phyloP scores from a whole-genome alignment of 805 yeast genomes.

The Diddensiella santjacobensis region DNA sequence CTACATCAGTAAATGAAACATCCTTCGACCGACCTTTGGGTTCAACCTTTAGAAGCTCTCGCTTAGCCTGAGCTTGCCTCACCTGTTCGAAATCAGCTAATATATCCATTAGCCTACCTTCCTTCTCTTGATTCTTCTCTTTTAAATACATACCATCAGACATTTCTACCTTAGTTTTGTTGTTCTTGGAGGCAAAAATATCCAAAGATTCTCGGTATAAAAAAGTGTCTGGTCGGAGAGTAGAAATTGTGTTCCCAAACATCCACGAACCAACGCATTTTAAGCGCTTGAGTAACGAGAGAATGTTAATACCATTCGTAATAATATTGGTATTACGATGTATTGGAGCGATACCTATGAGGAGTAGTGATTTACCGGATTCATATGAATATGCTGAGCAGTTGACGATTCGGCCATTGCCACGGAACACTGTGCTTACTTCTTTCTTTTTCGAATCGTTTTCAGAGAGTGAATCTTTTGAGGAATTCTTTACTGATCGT shows the following conservation, averaged over 20 bases:
- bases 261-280: too few relatives aligned
- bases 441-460: conserved; percentile 65
- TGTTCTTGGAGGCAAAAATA: too few relatives aligned
- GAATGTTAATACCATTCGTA: background rate
- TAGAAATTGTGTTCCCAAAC: too few relatives aligned
- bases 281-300: background rate
- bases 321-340: background rate
- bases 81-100: background rate
- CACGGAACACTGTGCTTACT: conserved; percentile 65
- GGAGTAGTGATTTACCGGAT: background rate
- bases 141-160: background rate
- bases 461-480: conserved; percentile 42
- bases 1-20: conserved; percentile 3
- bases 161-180: too few relatives aligned
- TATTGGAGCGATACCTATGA: background rate
- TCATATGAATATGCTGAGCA: conserved; percentile 50
- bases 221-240: too few relatives aligned
- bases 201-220: too few relatives aligned
- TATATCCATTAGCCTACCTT: background rate
- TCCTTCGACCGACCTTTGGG: background rate
- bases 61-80: conserved; percentile 1
- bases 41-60: background rate
- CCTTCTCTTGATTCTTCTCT: too few relatives aligned
- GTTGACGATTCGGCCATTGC: conserved; percentile 62
- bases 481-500: conserved; percentile 11